Conservation (phyloP, 345 rosid genomes). For the Hirschfeldia incana region DNA sequence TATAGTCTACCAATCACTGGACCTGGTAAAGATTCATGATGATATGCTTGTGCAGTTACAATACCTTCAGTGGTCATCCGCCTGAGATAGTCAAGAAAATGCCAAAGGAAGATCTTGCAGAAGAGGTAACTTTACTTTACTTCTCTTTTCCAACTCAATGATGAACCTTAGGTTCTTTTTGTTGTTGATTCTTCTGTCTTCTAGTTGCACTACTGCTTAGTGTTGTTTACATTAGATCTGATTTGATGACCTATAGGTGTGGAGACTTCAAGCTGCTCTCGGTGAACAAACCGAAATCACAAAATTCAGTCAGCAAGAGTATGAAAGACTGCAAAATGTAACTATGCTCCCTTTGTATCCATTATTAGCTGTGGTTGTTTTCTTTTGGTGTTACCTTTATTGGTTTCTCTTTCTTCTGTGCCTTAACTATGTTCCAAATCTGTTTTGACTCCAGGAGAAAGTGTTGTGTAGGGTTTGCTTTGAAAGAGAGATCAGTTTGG, state of each 20-base stretch:
- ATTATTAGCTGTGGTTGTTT: background rate
- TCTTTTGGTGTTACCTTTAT: background rate
- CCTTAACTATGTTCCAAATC: constrained; percentile 5
- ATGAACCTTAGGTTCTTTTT: constrained; percentile 16
- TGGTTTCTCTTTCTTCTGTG: background rate
- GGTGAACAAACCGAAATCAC: constrained; percentile 96
- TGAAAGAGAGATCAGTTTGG: constrained; percentile 81
- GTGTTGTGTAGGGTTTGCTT: constrained; percentile 96
- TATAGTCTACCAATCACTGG: background rate
- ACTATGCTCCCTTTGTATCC: background rate
- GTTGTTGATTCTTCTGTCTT: background rate
- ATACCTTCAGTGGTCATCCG: constrained; percentile 92
- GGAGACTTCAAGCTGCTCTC: constrained; percentile 99
- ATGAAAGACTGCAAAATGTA: constrained; percentile 94
- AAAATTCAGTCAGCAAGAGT: constrained; percentile 88
- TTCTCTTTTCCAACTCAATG: background rate
- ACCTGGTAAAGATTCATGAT: constrained; percentile 7
- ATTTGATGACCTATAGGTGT: constrained; percentile 55
- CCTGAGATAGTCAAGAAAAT: constrained; percentile 97
- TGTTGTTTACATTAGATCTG: background rate
- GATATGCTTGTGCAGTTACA: constrained; percentile 61
- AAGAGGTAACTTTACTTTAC: constrained; percentile 59
- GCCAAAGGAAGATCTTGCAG: constrained; percentile 96
- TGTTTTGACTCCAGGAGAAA: constrained; percentile 65
- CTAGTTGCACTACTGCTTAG: constrained; percentile 2